These are phyloP conservation scores for Eurotiales sp. DNA, from an alignment of 2,329 filamentous ascomycete genomes.

Conservation along the genomic window DNA sequence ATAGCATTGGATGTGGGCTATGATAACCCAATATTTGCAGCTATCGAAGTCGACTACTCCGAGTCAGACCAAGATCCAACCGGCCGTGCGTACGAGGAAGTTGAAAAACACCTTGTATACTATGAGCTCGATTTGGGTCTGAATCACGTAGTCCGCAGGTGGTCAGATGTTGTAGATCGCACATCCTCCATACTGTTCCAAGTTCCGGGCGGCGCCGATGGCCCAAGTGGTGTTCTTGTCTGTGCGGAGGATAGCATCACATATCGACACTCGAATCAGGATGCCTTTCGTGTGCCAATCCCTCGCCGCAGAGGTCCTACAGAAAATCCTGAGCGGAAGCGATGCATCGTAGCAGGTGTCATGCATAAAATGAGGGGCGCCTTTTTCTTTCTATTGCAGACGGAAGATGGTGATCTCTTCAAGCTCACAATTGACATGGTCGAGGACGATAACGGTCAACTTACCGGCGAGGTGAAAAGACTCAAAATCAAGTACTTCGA, in stretches of 20 bases:
- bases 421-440: conserved; percentile 92
- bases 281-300: conserved; percentile 82
- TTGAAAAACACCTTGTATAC: conserved; percentile 90
- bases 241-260: conserved; percentile 93
- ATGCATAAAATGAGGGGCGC: conserved; percentile 96
- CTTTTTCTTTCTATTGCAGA: conserved; percentile 96
- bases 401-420: conserved; percentile 97
- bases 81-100: conserved; percentile 72
- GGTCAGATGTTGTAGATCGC: conserved; percentile 89
- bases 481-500: conserved; percentile 98
- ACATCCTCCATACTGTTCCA: conserved; percentile 89
- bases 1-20: conserved; percentile 92
- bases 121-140: conserved; percentile 96
- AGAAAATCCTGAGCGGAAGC: conserved; percentile 87
- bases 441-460: conserved; percentile 70
- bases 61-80: conserved; percentile 88
- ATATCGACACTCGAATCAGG: conserved; percentile 94
- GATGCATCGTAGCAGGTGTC: conserved; percentile 82
- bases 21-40: conserved; percentile 93
- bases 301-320: conserved; percentile 81
- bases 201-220: conserved; percentile 88
- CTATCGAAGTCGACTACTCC: conserved; percentile 88
- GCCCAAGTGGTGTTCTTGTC: conserved; percentile 89
- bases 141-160: conserved; percentile 95
- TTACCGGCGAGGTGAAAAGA: conserved; percentile 74